Conservation (phyloP, 2,329 filamentous ascomycete species). For the Fusarium marasasianum region DNA sequence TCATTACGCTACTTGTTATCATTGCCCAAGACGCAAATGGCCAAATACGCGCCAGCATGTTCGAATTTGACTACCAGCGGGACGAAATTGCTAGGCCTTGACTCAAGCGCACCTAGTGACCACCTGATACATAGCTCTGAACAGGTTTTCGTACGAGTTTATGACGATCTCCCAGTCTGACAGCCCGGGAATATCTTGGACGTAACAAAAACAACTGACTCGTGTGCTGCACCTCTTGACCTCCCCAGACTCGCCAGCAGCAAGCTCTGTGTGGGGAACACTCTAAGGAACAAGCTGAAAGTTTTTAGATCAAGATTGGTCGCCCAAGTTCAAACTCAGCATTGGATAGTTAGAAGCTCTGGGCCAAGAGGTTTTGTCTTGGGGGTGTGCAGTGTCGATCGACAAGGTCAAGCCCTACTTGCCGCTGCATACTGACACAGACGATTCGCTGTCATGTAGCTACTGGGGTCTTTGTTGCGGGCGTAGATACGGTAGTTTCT, state of each 20-base stretch:
- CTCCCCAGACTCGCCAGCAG: conserved; percentile 9
- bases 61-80: not conserved
- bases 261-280: conserved; percentile 4
- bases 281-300: not conserved
- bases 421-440: conserved; percentile 3
- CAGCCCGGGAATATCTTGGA: conserved; percentile 13
- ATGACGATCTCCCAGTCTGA: not conserved
- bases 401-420: not conserved
- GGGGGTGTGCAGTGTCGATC: conserved; percentile 17
- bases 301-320: not conserved
- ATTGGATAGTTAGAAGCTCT: not conserved
- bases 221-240: not conserved
- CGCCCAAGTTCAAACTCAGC: not conserved
- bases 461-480: not conserved
- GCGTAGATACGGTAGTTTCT: conserved; percentile 10
- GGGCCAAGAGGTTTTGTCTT: not conserved
- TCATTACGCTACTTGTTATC: not conserved
- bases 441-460: not conserved
- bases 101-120: not conserved
- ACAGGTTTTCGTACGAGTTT: not conserved
- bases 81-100: not conserved
- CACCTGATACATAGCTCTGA: not conserved
- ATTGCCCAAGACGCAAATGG: not conserved
- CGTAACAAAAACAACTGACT: conserved; percentile 5
- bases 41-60: not conserved